Percentiles rank a stretch among this genome's conserved stretches.
Evolutionary conservation across 2,329 filamentous ascomycete genomes (phyloP).

Genomic region (Zymoseptoria tritici): DNA sequence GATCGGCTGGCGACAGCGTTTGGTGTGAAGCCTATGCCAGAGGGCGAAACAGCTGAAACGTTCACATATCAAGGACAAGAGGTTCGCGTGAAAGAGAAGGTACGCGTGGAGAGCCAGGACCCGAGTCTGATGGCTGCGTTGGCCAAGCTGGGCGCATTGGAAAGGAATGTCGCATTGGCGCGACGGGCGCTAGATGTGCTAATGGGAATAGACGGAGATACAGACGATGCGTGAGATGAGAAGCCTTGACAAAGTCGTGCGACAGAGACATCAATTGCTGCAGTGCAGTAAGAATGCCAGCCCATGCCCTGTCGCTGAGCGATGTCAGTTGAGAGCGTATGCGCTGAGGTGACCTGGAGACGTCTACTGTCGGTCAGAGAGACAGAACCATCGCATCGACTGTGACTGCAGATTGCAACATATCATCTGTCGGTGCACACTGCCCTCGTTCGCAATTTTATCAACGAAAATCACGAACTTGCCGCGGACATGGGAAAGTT

Average conservation of each 20-base stretch:
- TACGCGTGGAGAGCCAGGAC: constrained; percentile 81
- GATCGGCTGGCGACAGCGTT: constrained; percentile 46
- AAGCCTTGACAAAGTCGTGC: neutral
- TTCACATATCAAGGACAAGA: constrained; percentile 65
- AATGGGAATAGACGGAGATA: constrained; percentile 54
- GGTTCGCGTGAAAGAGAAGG: constrained; percentile 82
- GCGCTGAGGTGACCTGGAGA: neutral
- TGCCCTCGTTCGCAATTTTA: neutral
- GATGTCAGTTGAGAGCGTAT: neutral
- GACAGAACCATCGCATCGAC: neutral
- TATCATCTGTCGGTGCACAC: neutral
- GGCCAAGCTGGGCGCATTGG: constrained; percentile 73
- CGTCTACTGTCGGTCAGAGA: neutral
- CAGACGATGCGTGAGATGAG: neutral
- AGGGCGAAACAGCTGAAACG: constrained; percentile 64
- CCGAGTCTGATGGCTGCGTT: constrained; percentile 76
- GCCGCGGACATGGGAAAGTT: neutral
- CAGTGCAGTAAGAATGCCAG: neutral
- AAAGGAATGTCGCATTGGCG: constrained; percentile 62
- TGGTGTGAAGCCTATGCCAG: constrained; percentile 33
- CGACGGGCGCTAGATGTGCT: constrained; percentile 67
- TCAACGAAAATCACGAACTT: neutral
- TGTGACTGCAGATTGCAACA: neutral
- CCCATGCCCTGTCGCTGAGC: neutral
- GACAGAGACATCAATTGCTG: neutral